Evolutionary conservation across 2,329 filamentous ascomycete species (phyloP).

Genomic region (Harringtonia aguacate): DNA sequence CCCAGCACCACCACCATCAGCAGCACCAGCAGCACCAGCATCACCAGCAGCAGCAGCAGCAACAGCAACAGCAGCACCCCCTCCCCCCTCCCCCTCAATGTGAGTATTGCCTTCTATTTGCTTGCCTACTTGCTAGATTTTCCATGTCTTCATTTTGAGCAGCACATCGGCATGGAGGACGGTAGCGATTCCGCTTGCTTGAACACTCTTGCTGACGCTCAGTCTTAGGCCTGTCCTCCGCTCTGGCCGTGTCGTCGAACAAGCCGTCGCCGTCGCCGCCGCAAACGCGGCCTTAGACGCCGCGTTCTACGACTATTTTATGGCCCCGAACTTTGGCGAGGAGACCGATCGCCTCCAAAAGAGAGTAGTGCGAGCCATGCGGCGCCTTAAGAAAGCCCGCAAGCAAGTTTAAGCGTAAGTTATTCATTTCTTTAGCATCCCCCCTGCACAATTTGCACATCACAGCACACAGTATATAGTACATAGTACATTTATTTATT

Average conservation of each 20-base stretch:
- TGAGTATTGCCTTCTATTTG: not conserved
- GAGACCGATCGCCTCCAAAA: too few species aligned
- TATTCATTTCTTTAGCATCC: too few species aligned
- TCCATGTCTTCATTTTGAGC: not conserved
- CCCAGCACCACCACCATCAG: not conserved
- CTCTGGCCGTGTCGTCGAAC: not conserved
- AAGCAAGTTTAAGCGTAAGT: too few species aligned
- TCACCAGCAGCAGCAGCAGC: not conserved
- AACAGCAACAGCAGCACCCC: not conserved
- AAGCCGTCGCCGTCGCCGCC: not conserved
- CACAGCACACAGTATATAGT: too few species aligned
- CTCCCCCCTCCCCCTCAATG: not conserved
- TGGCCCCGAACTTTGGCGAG: too few species aligned
- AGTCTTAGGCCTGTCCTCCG: not conserved
- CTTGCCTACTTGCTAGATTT: not conserved
- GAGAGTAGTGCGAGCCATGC: too few species aligned
- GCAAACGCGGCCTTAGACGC: not conserved
- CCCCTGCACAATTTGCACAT: too few species aligned
- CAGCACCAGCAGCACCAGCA: not conserved
- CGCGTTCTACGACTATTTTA: not conserved
- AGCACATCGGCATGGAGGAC: not conserved
- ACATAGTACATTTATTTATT: too few species aligned
- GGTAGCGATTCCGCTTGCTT: not conserved
- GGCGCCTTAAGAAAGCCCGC: too few species aligned
- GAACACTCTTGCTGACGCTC: not conserved